phyloP scores from a whole-genome alignment of 2,329 filamentous ascomycete genomes.

The Zymoseptoria pseudotritici region DNA sequence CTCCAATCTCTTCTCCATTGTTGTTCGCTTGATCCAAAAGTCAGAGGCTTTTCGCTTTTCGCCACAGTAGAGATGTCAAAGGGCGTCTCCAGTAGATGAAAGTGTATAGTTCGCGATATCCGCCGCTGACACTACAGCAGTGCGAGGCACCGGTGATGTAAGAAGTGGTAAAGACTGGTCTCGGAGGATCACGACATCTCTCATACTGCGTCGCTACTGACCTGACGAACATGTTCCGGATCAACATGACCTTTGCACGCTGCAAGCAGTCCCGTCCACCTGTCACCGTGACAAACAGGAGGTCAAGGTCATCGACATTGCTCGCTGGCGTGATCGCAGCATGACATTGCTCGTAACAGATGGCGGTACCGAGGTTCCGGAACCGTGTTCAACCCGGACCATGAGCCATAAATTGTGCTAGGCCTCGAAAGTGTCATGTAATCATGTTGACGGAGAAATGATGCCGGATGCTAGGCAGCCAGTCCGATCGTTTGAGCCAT shows the following conservation, averaged over 20 bases:
- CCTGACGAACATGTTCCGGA: too few species aligned
- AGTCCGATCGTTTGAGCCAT: background rate
- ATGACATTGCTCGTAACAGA: slow-evolving; percentile 25
- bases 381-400: background rate
- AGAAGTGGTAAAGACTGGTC: background rate
- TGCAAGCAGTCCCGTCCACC: slow-evolving; percentile 33
- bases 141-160: background rate
- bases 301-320: slow-evolving; percentile 24
- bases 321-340: slow-evolving; percentile 39
- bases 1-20: background rate
- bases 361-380: background rate
- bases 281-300: background rate
- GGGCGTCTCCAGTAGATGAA: too few species aligned
- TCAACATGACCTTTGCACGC: slow-evolving; percentile 24
- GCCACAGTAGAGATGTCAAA: background rate
- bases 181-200: slow-evolving; percentile 9
- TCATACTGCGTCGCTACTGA: too few species aligned
- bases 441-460: background rate
- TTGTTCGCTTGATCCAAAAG: background rate
- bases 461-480: background rate
- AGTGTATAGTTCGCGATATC: background rate
- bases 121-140: background rate
- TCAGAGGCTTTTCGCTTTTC: background rate
- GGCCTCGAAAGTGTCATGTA: background rate
- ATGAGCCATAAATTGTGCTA: background rate